Conservation (phyloP, 345 rosid genomes). For the Hirschfeldia incana region DNA sequence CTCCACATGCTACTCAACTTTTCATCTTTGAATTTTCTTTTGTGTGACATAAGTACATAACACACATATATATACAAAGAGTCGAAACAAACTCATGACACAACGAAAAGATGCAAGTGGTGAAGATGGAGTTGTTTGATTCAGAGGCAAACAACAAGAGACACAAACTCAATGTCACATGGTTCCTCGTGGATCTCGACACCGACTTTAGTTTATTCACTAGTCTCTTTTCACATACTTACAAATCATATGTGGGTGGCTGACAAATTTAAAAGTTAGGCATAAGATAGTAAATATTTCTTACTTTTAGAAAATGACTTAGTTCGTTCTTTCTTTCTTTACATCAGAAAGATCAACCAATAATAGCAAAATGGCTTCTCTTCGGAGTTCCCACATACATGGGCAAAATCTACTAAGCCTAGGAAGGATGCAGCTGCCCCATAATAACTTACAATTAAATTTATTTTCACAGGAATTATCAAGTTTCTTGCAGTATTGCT, state of each 20-base stretch:
- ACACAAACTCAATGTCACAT: constrained; percentile 22
- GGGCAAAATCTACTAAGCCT: no score
- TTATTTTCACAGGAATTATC: no score
- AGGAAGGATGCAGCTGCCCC: no score
- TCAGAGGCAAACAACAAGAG: constrained; percentile 1
- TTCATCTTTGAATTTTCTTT: not conserved
- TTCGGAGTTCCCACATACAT: not conserved
- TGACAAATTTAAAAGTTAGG: not conserved
- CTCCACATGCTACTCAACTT: not conserved
- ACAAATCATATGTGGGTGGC: constrained; percentile 14
- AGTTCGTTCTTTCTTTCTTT: not conserved
- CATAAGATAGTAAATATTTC: not conserved
- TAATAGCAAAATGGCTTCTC: constrained; percentile 10
- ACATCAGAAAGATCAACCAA: not conserved
- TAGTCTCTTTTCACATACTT: not conserved
- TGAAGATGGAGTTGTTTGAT: constrained; percentile 18
- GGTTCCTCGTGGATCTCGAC: constrained; percentile 28
- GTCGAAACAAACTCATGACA: constrained; percentile 5
- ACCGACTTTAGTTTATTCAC: constrained; percentile 6
- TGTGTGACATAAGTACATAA: not conserved
- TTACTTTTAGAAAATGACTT: not conserved
- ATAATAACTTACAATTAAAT: no score
- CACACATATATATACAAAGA: constrained; percentile 25
- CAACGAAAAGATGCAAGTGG: constrained; percentile 33
- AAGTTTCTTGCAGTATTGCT: no score